phyloP scores from a whole-genome alignment of 305 asterid genomes.

The Plantago rigida region DNA sequence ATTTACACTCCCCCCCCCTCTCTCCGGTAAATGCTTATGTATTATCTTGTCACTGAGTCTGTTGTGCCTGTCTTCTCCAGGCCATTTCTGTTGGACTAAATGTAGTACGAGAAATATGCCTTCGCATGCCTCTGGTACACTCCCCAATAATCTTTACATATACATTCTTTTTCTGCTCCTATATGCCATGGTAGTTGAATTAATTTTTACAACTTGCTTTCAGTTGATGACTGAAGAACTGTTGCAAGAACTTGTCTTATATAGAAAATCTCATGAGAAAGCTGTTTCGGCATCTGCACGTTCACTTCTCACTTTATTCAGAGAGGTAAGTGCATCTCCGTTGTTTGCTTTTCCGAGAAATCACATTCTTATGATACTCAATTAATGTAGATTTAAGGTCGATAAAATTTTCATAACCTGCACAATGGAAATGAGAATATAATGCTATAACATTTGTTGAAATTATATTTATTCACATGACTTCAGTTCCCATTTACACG shows the following conservation, averaged over 20 bases:
- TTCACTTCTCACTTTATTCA: conserved; percentile 68
- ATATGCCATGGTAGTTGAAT: conserved; percentile 11
- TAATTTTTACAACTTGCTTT: conserved; percentile 17
- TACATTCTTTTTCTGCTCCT: conserved; percentile 6
- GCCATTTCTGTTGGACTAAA: conserved; percentile 85
- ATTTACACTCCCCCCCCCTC: conserved; percentile 13
- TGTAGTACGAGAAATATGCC: conserved; percentile 78
- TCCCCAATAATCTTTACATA: conserved; percentile 19
- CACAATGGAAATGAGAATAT: not conserved
- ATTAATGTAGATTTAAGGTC: not conserved
- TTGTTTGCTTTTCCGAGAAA: not conserved
- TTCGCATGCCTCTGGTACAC: conserved; percentile 88
- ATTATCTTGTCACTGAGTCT: conserved; percentile 7
- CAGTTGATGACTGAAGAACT: conserved; percentile 96
- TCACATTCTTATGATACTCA: not conserved
- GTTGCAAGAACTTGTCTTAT: conserved; percentile 90
- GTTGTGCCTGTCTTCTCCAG: conserved; percentile 28
- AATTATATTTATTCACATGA: too few relatives aligned
- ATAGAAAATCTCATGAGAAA: conserved; percentile 79
- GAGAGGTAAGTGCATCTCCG: conserved; percentile 51
- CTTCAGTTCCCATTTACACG: too few relatives aligned
- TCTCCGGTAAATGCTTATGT: too few relatives aligned
- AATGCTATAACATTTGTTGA: too few relatives aligned
- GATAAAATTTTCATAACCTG: not conserved
- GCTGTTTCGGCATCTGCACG: conserved; percentile 85